phyloP scores from a whole-genome alignment of 441 rosid genomes.

The Adansonia grandidieri region DNA sequence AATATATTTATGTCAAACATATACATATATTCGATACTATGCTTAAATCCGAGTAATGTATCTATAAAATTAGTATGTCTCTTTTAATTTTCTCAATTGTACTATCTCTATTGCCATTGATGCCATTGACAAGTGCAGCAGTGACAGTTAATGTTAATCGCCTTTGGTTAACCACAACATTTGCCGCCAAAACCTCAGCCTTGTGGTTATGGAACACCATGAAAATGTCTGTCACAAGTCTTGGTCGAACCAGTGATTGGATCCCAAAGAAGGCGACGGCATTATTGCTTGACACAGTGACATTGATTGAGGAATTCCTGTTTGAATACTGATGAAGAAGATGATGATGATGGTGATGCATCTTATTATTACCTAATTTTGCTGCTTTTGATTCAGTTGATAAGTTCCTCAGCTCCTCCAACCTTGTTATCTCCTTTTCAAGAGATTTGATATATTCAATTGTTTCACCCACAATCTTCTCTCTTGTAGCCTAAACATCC shows the following conservation, averaged over 20 bases:
- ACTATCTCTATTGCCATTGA: background rate
- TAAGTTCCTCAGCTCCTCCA: slow-evolving; percentile 24
- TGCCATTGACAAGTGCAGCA: slow-evolving; percentile 6
- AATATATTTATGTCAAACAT: no score
- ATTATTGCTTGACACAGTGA: slow-evolving; percentile 15
- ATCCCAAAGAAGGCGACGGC: slow-evolving; percentile 20
- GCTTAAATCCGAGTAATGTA: background rate
- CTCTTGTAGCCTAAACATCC: slow-evolving; percentile 21
- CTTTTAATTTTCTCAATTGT: slow-evolving; percentile 18
- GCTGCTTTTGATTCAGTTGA: slow-evolving; percentile 18
- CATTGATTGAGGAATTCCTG: slow-evolving; percentile 16
- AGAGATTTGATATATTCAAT: slow-evolving; percentile 13
- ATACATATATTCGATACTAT: no score
- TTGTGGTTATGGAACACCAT: slow-evolving; percentile 11
- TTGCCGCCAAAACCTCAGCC: slow-evolving; percentile 28
- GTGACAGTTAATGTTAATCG: slow-evolving; percentile 21
- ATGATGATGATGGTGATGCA: background rate
- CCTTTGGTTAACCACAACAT: slow-evolving; percentile 21
- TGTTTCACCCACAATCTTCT: slow-evolving; percentile 19
- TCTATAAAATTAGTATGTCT: slow-evolving; percentile 11
- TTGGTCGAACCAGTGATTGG: background rate
- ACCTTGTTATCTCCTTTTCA: slow-evolving; percentile 7
- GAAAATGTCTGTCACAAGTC: slow-evolving; percentile 22
- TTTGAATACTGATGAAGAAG: background rate
- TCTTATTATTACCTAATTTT: background rate